Percentiles rank a stretch among this genome's conserved stretches.
These are phyloP conservation scores for Climacium dendroides DNA, from an alignment of 225 moss, liverwort and hornwort species.

Conservation along the genomic window DNA sequence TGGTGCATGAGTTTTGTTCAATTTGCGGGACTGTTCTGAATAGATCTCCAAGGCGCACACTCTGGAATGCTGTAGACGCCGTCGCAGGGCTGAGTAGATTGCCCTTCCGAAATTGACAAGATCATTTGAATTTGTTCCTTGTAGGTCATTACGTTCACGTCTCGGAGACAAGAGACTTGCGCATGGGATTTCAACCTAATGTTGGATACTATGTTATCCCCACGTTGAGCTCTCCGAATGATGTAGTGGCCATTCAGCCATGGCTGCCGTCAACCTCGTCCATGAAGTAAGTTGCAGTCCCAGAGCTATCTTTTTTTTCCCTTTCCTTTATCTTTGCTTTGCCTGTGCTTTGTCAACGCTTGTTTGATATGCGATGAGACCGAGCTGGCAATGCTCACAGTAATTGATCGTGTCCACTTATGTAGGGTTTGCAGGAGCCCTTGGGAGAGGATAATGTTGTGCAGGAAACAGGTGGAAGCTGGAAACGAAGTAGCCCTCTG, in stretches of 20 bases:
- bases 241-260: neutral
- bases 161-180: neutral
- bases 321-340: neutral
- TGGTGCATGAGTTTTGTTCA: neutral
- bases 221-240: neutral
- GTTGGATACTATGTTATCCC: neutral
- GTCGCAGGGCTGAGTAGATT: neutral
- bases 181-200: neutral
- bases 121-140: neutral
- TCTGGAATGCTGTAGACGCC: neutral
- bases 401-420: neutral
- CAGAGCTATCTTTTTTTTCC: neutral
- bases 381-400: neutral
- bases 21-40: neutral
- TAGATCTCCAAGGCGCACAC: neutral
- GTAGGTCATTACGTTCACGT: neutral
- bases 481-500: neutral
- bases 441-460: neutral
- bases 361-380: neutral
- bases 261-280: constrained; percentile 13
- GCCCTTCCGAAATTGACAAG: neutral
- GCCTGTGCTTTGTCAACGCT: neutral
- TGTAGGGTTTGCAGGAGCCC: neutral
- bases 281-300: neutral
- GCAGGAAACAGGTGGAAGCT: neutral